Conservation (phyloP, 495 filamentous ascomycete species). For the Talaromyces proteolyticus region DNA sequence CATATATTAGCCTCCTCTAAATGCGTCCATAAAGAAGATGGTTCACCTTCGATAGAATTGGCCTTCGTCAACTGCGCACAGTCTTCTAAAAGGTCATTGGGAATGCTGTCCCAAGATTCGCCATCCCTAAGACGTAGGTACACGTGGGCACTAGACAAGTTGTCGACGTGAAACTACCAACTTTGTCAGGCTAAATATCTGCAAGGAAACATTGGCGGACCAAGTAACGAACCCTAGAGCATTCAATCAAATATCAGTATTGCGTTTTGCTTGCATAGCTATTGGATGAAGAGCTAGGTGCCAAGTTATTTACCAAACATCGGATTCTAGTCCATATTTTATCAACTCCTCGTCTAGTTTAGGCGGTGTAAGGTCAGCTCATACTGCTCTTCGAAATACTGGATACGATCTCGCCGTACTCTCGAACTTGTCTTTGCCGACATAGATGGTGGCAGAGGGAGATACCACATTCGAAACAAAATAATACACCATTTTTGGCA, state of each 20-base stretch:
- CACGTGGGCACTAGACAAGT: slow-evolving; percentile 92
- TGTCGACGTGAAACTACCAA: slow-evolving; percentile 89
- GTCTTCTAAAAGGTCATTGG: slow-evolving; percentile 69
- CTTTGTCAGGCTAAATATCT: slow-evolving; percentile 1
- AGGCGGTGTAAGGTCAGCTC: slow-evolving; percentile 18
- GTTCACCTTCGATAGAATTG: slow-evolving; percentile 89
- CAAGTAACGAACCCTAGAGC: slow-evolving; percentile 29
- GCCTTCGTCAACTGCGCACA: slow-evolving; percentile 95
- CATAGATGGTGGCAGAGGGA: slow-evolving; percentile 80
- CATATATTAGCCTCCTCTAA: background rate
- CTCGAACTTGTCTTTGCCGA: slow-evolving; percentile 98
- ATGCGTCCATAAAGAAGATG: background rate
- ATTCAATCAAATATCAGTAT: slow-evolving; percentile 1
- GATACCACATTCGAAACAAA: slow-evolving; percentile 79
- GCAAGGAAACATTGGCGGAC: background rate
- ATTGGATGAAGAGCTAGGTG: too few relatives aligned
- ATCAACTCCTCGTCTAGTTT: slow-evolving; percentile 99
- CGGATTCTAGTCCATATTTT: slow-evolving; percentile 84
- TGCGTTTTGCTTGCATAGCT: too few relatives aligned
- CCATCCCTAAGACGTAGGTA: slow-evolving; percentile 82
- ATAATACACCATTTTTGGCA: slow-evolving; percentile 79
- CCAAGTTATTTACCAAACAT: slow-evolving; percentile 68
- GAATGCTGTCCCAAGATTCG: slow-evolving; percentile 80
- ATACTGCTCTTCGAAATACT: background rate
- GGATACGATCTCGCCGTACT: slow-evolving; percentile 51